phyloP scores from a whole-genome alignment of 176 grass and related monocot species.

The Avena sativa region DNA sequence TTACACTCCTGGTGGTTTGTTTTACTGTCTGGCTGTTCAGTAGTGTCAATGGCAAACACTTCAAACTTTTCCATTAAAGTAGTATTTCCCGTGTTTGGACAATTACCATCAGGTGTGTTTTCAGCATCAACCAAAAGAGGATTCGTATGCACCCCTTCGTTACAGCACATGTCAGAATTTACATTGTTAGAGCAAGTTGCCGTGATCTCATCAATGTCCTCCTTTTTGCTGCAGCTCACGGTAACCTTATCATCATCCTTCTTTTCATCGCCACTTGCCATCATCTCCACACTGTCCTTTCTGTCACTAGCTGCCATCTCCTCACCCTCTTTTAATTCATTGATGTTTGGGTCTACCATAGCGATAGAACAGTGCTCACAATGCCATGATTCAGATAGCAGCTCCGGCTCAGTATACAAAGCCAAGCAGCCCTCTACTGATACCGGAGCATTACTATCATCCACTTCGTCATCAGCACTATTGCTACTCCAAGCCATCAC shows the following conservation, averaged over 20 bases:
- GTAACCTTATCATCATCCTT: constrained; percentile 36
- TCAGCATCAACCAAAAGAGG: constrained; percentile 46
- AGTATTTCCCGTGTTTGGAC: constrained; percentile 32
- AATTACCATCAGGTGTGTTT: constrained; percentile 34
- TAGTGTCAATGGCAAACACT: constrained; percentile 9
- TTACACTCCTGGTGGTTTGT: constrained; percentile 15
- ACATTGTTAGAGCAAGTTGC: constrained; percentile 48
- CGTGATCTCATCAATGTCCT: constrained; percentile 60
- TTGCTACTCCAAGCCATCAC: constrained; percentile 75
- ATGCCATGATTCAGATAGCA: constrained; percentile 75
- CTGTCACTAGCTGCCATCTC: constrained; percentile 40
- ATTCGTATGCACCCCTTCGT: constrained; percentile 28
- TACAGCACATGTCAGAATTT: constrained; percentile 34
- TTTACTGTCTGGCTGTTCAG: constrained; percentile 44
- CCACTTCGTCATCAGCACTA: constrained; percentile 77
- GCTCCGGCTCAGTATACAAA: constrained; percentile 82
- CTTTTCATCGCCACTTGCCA: constrained; percentile 40
- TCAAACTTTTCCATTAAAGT: constrained; percentile 9
- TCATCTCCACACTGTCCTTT: constrained; percentile 50
- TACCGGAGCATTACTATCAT: constrained; percentile 68
- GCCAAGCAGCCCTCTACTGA: constrained; percentile 84
- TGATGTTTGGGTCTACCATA: background rate
- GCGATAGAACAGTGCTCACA: constrained; percentile 58
- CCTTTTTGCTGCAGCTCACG: constrained; percentile 38
- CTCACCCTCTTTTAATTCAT: constrained; percentile 26